These are phyloP conservation scores for Ophiostoma sp. DNA, from an alignment of 2,329 filamentous ascomycete species.

Conservation along the genomic window DNA sequence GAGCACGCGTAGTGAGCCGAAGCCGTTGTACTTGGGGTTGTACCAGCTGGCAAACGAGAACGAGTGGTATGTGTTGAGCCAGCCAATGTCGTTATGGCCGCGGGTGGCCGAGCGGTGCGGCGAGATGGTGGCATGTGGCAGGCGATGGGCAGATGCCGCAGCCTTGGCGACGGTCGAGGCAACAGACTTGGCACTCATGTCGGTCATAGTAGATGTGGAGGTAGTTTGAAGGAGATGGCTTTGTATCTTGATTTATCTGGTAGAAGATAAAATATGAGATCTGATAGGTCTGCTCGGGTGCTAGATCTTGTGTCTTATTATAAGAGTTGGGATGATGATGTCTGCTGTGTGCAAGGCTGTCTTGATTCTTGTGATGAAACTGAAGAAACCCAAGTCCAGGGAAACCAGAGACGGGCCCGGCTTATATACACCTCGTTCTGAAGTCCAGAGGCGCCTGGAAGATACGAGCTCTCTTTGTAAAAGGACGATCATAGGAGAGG, in stretches of 20 bases:
- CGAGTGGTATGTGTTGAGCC: conserved; percentile 82
- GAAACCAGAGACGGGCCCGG: neutral
- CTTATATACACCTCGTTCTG: neutral
- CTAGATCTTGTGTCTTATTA: neutral
- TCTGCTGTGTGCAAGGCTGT: too few relatives aligned
- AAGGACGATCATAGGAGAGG: neutral
- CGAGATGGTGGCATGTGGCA: conserved; percentile 63
- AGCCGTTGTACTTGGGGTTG: conserved; percentile 61
- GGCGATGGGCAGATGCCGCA: conserved; percentile 52
- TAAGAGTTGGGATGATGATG: too few relatives aligned
- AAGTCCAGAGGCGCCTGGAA: neutral
- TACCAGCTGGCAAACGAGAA: conserved; percentile 75
- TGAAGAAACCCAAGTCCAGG: neutral
- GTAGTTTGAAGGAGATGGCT: neutral
- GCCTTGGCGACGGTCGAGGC: conserved; percentile 34
- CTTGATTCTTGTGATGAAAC: neutral
- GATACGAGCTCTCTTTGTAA: neutral
- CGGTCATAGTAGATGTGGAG: conserved; percentile 18
- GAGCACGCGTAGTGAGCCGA: conserved; percentile 74
- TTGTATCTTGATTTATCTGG: neutral
- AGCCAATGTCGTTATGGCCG: conserved; percentile 76
- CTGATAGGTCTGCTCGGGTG: neutral
- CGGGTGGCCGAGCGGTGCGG: conserved; percentile 66
- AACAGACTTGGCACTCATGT: conserved; percentile 22
- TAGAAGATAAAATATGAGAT: neutral